Evolutionary conservation across 345 rosid species (phyloP).

Genomic region (Populus alba): DNA sequence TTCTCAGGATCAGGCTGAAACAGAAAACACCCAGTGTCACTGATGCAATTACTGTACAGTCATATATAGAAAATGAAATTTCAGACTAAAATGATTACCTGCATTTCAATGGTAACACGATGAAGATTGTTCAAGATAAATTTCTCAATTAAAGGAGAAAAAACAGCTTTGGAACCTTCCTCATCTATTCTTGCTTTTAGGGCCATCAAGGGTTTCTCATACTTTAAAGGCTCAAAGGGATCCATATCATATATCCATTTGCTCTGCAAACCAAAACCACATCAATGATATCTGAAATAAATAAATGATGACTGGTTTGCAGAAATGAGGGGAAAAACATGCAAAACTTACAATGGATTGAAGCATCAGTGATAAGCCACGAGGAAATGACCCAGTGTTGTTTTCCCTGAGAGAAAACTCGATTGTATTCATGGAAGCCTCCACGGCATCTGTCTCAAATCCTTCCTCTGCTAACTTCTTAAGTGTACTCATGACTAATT

Average conservation of each 20-base stretch:
- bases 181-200: conserved; percentile 78
- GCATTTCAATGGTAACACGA: conserved; percentile 90
- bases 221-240: conserved; percentile 94
- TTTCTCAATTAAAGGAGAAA: conserved; percentile 86
- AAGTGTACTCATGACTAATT: conserved; percentile 65
- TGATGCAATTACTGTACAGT: conserved; percentile 4
- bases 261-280: conserved; percentile 44
- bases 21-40: conserved; percentile 17
- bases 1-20: conserved; percentile 90
- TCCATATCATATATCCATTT: conserved; percentile 99
- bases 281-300: conserved; percentile 16
- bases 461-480: conserved; percentile 80
- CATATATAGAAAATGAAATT: conserved; percentile 8
- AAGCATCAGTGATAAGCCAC: conserved; percentile 95
- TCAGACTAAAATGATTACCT: conserved; percentile 43
- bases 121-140: conserved; percentile 78
- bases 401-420: conserved; percentile 97
- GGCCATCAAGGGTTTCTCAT: conserved; percentile 73
- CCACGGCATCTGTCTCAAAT: conserved; percentile 83
- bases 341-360: conserved; percentile 61
- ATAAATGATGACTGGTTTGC: background rate
- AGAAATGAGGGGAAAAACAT: background rate
- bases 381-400: conserved; percentile 96
- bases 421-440: conserved; percentile 98
- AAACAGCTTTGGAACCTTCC: conserved; percentile 92